Evolutionary conservation across 768 basidiomycete species (phyloP), one percentile per base, ranked within the genome.

Genomic region (Termitomyces sp.): DNA sequence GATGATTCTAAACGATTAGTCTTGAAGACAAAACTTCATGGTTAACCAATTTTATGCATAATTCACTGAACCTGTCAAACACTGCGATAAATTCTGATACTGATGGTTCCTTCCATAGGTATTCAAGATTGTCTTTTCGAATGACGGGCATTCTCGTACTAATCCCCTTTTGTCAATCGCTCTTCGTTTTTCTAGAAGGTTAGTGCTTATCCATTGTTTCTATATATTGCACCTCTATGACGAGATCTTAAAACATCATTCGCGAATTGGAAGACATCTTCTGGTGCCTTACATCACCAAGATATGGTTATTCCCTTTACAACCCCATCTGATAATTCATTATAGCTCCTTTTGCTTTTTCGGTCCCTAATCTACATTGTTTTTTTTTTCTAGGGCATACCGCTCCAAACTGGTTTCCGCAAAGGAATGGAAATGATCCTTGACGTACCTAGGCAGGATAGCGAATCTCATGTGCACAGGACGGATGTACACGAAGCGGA

Each of bases 1-100:
- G 72, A 79, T 84, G 86, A 83, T 81, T 73, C 70, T n/a, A 70
- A 71, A 79, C 87, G 93, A 94, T 95, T 95, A 94, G 91, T 95
- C 90, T 92, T 92, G 70, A 86, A 91, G 91, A 91, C 86, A 64
- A 59, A 50, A 43, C 58, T 50, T 49, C 34, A 43, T 51, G 15
- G 60, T 53, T 34, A 26, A 60, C 51, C 22, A 41, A 45, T 49
- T 53, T 56, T 19, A 43, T 37, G 15, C n/a, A 28, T 38, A 12
- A 15, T 21, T 53, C 19, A 30, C 51, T 52, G 51, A 51, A 34
- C 19, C 6, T 52, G 2, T 19, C 42, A 4, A 5, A 22, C 9
- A 3, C 14, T 22, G 14, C 22, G 6, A 24, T 34, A 9, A 34
- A 17, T 17, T 3, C 10, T 0, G 6, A 57, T 50, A 51, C 62